phyloP scores from a whole-genome alignment of 371 early-diverging fungal genomes.

The Mucor sp. region DNA sequence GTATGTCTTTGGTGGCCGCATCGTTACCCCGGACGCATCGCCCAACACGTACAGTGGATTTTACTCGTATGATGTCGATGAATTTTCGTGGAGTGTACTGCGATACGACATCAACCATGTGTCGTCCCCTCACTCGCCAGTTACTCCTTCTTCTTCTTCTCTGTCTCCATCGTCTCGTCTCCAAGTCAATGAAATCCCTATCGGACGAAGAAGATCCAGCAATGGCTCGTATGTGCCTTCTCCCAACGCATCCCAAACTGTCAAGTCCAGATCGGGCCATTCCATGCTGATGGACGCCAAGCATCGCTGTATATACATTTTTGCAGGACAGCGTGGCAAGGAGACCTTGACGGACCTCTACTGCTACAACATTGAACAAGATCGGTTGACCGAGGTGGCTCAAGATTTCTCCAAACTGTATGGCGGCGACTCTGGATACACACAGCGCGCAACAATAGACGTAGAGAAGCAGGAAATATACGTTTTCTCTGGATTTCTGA shows the following conservation, averaged over 20 bases:
- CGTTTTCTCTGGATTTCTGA: constrained; percentile 64
- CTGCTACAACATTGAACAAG: constrained; percentile 79
- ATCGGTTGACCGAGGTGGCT: constrained; percentile 72
- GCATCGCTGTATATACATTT: constrained; percentile 77
- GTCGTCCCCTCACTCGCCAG: not conserved
- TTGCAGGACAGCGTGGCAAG: constrained; percentile 88
- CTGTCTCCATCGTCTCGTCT: not conserved
- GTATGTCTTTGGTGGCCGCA: constrained; percentile 92
- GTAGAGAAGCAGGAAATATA: constrained; percentile 75
- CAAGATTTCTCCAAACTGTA: constrained; percentile 73
- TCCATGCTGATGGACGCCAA: constrained; percentile 84
- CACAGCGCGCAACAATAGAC: constrained; percentile 87
- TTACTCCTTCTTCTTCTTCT: not conserved
- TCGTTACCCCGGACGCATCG: constrained; percentile 61
- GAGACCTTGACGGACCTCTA: constrained; percentile 78
- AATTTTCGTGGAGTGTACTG: constrained; percentile 68
- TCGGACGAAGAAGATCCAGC: constrained; percentile 11
- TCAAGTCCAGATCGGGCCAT: constrained; percentile 85
- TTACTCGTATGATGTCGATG: constrained; percentile 73
- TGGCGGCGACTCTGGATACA: constrained; percentile 76
- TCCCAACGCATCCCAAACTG: constrained; percentile 54
- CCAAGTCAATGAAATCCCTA: not conserved
- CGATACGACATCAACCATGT: constrained; percentile 35
- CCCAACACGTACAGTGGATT: constrained; percentile 81
- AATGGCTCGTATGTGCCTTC: constrained; percentile 12